phyloP scores from a whole-genome alignment of 352 stramenopile genomes.

The Peronospora belbahrii region DNA sequence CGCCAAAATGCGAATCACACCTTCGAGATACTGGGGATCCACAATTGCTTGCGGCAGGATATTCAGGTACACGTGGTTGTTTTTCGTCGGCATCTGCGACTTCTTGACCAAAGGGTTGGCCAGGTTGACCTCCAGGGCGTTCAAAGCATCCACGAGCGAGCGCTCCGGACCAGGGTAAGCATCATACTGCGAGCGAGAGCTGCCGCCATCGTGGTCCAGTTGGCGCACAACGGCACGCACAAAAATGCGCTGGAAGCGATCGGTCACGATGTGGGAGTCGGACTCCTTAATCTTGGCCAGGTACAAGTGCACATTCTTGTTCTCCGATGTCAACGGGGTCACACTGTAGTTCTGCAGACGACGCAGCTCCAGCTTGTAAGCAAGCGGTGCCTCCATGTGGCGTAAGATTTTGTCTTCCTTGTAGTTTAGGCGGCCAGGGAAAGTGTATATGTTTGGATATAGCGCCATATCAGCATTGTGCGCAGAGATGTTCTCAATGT shows the following conservation, averaged over 20 bases:
- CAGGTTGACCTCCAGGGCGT: conserved; percentile 94
- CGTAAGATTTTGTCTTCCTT: conserved; percentile 97
- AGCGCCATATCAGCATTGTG: conserved; percentile 53
- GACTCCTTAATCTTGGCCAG: conserved; percentile 89
- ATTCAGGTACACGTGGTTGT: conserved; percentile 99
- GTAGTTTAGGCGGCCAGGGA: conserved; percentile 85
- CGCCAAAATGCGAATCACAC: conserved; percentile 89
- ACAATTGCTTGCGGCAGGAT: conserved; percentile 92
- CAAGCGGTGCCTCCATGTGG: conserved; percentile 96
- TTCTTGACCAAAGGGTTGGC: conserved; percentile 86
- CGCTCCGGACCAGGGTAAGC: conserved; percentile 91
- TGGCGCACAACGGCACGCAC: conserved; percentile 92
- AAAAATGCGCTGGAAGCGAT: conserved; percentile 93
- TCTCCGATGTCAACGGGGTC: conserved; percentile 83
- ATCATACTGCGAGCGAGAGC: conserved; percentile 81
- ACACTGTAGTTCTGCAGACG: conserved; percentile 98
- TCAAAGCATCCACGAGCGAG: conserved; percentile 97
- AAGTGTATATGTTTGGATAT: conserved; percentile 88
- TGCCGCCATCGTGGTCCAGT: conserved; percentile 70
- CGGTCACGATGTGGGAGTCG: conserved; percentile 71
- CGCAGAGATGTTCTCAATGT: conserved; percentile 25
- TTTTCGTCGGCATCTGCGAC: conserved; percentile 68
- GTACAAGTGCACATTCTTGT: conserved; percentile 99
- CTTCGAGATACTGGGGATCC: conserved; percentile 93
- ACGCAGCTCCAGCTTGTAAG: conserved; percentile 97